phyloP scores from a whole-genome alignment of 2,329 filamentous ascomycete genomes.

The Aureobasidium sp. region DNA sequence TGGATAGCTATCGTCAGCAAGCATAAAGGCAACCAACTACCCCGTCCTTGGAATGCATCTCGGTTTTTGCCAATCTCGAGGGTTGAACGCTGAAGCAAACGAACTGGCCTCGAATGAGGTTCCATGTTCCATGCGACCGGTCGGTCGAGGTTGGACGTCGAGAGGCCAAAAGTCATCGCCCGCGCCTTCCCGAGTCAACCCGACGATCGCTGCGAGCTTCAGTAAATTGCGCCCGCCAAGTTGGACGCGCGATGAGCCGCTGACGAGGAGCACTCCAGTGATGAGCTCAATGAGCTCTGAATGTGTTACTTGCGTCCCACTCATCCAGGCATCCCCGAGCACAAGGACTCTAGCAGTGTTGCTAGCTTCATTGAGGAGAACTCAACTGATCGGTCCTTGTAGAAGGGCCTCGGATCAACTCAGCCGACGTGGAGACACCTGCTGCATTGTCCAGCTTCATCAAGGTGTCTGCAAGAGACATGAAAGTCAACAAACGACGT shows the following conservation, averaged over 20 bases:
- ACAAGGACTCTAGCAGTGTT: background rate
- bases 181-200: constrained; percentile 6
- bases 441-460: constrained; percentile 5
- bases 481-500: background rate
- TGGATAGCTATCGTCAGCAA: background rate
- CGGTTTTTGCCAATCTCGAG: background rate
- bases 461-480: background rate
- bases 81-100: background rate
- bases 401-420: background rate
- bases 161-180: background rate
- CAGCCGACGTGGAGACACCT: background rate
- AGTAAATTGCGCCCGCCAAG: constrained; percentile 8
- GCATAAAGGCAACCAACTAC: background rate
- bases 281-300: background rate
- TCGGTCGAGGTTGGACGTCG: background rate
- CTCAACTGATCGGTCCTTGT: background rate
- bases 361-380: background rate
- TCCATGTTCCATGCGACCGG: background rate
- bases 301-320: background rate
- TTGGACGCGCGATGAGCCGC: constrained; percentile 1
- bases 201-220: constrained; percentile 7
- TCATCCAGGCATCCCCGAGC: background rate
- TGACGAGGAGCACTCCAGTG: background rate
- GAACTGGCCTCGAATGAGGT: background rate
- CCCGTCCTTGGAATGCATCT: background rate